Evolutionary conservation across 331 rosid species (phyloP).

Genomic region (Dryas integrifolia): DNA sequence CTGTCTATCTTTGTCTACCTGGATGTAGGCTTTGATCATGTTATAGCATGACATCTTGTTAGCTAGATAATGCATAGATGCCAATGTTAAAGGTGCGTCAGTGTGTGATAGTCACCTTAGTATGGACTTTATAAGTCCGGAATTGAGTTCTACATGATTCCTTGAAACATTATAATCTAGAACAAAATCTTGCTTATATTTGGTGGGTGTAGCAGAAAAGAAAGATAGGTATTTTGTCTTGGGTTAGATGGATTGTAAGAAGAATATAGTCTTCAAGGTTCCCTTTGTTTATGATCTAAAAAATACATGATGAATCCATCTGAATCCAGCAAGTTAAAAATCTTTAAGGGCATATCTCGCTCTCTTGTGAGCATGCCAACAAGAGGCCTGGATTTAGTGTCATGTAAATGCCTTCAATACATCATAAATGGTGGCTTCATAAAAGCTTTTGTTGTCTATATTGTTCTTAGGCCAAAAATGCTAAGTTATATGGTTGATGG

Average conservation of each 20-base stretch:
- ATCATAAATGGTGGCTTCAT: not conserved
- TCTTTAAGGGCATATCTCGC: not conserved
- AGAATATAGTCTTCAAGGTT: not conserved
- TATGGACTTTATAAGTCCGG: not conserved
- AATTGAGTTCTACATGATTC: not conserved
- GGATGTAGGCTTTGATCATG: constrained; percentile 1
- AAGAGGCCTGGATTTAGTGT: not conserved
- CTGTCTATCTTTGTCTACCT: not conserved
- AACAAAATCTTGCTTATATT: not conserved
- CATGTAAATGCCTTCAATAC: not conserved
- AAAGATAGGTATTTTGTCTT: not conserved
- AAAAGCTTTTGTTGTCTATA: not conserved
- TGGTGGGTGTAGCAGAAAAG: not conserved
- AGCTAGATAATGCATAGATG: not conserved
- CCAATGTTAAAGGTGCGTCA: not conserved
- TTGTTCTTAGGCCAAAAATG: not conserved
- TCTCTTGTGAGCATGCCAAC: not conserved
- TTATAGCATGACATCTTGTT: not conserved
- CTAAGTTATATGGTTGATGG: constrained; percentile 18
- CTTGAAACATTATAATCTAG: not conserved
- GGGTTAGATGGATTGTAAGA: constrained; percentile 4
- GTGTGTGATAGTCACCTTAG: not conserved
- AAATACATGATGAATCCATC: not conserved
- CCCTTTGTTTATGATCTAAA: not conserved
- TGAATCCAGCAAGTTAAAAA: not conserved